Evolutionary conservation across 2,329 filamentous ascomycete genomes (phyloP).

Genomic region (Colletotrichum sp.): DNA sequence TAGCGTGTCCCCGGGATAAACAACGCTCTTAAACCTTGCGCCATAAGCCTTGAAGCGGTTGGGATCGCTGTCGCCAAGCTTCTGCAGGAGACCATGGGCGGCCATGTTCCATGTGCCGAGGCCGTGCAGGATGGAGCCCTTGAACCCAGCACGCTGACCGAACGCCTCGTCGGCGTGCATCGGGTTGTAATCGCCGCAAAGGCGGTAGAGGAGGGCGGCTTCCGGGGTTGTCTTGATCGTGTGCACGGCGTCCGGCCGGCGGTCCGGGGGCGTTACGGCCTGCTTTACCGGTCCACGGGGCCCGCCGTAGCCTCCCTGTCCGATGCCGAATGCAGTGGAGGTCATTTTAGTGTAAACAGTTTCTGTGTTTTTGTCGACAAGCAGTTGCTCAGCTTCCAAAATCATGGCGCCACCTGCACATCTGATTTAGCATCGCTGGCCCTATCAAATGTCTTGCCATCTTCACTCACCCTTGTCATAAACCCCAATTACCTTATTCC

Average conservation of each 20-base stretch:
- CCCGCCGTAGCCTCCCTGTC: constrained; percentile 49
- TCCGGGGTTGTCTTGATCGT: constrained; percentile 42
- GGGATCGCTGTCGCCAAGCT: constrained; percentile 44
- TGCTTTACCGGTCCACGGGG: constrained; percentile 42
- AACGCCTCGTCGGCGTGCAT: constrained; percentile 48
- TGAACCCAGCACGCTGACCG: constrained; percentile 46
- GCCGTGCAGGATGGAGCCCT: constrained; percentile 49
- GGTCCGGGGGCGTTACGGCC: constrained; percentile 32
- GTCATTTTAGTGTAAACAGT: constrained; percentile 42
- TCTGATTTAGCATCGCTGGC: background rate
- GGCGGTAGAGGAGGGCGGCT: constrained; percentile 43
- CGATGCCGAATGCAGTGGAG: constrained; percentile 46
- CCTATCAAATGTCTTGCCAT: background rate
- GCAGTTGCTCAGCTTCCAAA: constrained; percentile 41
- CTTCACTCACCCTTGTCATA: constrained; percentile 42
- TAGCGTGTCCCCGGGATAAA: constrained; percentile 50
- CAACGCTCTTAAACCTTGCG: constrained; percentile 49
- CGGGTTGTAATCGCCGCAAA: constrained; percentile 55
- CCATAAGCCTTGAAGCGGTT: constrained; percentile 44
- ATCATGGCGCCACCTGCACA: constrained; percentile 42
- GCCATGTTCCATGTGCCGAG: constrained; percentile 53
- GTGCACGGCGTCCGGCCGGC: constrained; percentile 40
- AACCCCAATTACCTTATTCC: constrained; percentile 43
- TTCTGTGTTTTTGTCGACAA: constrained; percentile 42
- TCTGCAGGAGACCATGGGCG: constrained; percentile 44